Evolutionary conservation across 2,329 filamentous ascomycete genomes (phyloP).

Genomic region (Shiraia sp.): DNA sequence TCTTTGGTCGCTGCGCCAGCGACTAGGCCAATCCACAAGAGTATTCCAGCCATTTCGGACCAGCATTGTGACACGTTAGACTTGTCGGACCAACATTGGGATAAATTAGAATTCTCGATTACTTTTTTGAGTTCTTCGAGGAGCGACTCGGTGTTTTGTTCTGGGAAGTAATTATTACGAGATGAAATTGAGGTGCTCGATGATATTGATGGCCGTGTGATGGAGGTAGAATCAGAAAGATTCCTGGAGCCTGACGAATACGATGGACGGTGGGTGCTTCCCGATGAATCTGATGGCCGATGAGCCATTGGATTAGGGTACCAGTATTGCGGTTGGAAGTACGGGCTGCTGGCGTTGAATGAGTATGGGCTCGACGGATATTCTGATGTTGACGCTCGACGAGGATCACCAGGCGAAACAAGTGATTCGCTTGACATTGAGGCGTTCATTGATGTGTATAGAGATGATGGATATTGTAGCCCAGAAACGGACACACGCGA

Average conservation of each 20-base stretch:
- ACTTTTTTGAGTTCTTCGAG: slow-evolving; percentile 26
- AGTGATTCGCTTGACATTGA: slow-evolving; percentile 19
- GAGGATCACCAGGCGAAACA: slow-evolving; percentile 16
- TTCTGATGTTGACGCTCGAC: slow-evolving; percentile 22
- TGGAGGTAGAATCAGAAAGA: slow-evolving; percentile 10
- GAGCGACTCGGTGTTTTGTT: slow-evolving; percentile 10
- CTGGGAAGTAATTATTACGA: slow-evolving; percentile 6
- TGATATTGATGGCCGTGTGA: slow-evolving; percentile 10
- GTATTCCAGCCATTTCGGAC: slow-evolving; percentile 44
- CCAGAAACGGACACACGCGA: slow-evolving; percentile 26
- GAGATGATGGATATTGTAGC: neutral
- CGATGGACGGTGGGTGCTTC: slow-evolving; percentile 4
- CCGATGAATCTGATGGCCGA: slow-evolving; percentile 9
- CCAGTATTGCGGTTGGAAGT: neutral
- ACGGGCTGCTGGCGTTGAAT: slow-evolving; percentile 14
- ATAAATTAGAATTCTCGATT: slow-evolving; percentile 36
- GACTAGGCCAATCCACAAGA: slow-evolving; percentile 42
- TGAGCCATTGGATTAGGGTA: neutral
- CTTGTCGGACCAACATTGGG: slow-evolving; percentile 40
- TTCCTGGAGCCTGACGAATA: slow-evolving; percentile 9
- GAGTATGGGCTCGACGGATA: slow-evolving; percentile 16
- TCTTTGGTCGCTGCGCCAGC: slow-evolving; percentile 37
- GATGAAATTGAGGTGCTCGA: slow-evolving; percentile 10
- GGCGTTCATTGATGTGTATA: slow-evolving; percentile 10
- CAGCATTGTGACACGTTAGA: slow-evolving; percentile 39